Conservation (phyloP, 495 filamentous ascomycete species). For the Ascodesmis nigricans region DNA sequence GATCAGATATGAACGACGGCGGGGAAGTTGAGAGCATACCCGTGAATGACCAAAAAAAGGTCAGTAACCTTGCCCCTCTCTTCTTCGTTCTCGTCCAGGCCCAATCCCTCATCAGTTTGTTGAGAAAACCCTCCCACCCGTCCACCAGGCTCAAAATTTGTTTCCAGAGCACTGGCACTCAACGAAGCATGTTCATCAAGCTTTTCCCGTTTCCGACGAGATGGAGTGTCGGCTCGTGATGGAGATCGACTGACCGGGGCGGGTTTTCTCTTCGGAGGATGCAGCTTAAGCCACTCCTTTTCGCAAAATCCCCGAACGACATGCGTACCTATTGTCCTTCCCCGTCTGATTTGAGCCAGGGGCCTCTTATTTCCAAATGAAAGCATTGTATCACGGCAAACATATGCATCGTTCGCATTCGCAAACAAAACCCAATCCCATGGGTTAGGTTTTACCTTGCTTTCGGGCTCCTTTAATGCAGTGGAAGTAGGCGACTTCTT, state of each 20-base stretch:
- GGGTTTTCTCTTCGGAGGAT: slow-evolving; percentile 26
- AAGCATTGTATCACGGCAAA: slow-evolving; percentile 29
- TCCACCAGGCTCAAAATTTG: slow-evolving; percentile 1
- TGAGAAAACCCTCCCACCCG: background rate
- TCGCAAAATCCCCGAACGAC: slow-evolving; percentile 59
- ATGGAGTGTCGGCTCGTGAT: background rate
- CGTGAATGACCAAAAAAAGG: slow-evolving; percentile 74
- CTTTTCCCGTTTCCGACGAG: background rate
- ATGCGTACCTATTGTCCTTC: slow-evolving; percentile 56
- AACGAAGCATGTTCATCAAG: no score
- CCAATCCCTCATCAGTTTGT: slow-evolving; percentile 23
- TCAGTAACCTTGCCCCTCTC: slow-evolving; percentile 60
- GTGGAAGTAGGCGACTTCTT: slow-evolving; percentile 1
- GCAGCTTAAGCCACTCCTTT: slow-evolving; percentile 45
- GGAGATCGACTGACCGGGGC: no score
- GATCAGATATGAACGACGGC: no score
- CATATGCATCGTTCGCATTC: slow-evolving; percentile 25
- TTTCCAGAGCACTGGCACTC: background rate
- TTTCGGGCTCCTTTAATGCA: background rate
- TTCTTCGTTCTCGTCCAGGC: slow-evolving; percentile 32
- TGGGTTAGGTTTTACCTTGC: slow-evolving; percentile 7
- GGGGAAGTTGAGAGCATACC: slow-evolving; percentile 20
- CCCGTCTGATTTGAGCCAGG: slow-evolving; percentile 64
- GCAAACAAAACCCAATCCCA: slow-evolving; percentile 20
- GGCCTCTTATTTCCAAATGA: slow-evolving; percentile 36